Evolutionary conservation across 2,329 filamentous ascomycete species (phyloP).

Genomic region (Fusarium staphyleae): DNA sequence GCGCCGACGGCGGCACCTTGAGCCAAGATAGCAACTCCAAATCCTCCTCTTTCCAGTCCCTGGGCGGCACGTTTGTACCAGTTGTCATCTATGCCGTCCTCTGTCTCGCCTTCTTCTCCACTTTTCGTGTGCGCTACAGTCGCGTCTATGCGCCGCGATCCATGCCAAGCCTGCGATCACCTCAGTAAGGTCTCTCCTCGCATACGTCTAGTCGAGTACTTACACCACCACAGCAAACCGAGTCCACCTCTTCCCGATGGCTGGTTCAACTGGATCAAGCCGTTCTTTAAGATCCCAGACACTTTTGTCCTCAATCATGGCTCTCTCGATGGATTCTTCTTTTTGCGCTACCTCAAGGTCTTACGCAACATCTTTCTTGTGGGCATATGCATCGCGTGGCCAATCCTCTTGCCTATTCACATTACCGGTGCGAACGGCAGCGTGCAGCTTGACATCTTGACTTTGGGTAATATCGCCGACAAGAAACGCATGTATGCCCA

Average conservation of each 20-base stretch:
- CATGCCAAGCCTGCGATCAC: slow-evolving; percentile 56
- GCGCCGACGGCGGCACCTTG: slow-evolving; percentile 46
- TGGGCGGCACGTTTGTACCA: slow-evolving; percentile 61
- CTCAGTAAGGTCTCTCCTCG: slow-evolving; percentile 44
- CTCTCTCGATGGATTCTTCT: slow-evolving; percentile 90
- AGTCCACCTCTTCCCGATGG: slow-evolving; percentile 66
- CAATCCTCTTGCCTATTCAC: slow-evolving; percentile 85
- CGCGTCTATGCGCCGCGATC: slow-evolving; percentile 65
- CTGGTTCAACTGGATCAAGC: slow-evolving; percentile 70
- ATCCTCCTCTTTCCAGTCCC: slow-evolving; percentile 46
- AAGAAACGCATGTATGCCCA: slow-evolving; percentile 77
- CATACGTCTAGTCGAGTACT: slow-evolving; percentile 21
- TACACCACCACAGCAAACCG: slow-evolving; percentile 54
- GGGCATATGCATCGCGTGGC: slow-evolving; percentile 85
- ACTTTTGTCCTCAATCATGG: slow-evolving; percentile 87
- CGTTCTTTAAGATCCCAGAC: slow-evolving; percentile 74
- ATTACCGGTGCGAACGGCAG: slow-evolving; percentile 75
- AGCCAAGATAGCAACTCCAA: slow-evolving; percentile 45
- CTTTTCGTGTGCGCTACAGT: slow-evolving; percentile 54
- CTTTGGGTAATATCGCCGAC: slow-evolving; percentile 76
- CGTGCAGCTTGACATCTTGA: slow-evolving; percentile 76
- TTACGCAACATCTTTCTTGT: slow-evolving; percentile 85
- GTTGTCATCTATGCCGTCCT: slow-evolving; percentile 58
- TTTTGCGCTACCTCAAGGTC: slow-evolving; percentile 74
- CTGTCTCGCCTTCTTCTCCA: slow-evolving; percentile 59